These are phyloP conservation scores for Mollisia scopiformis DNA, from an alignment of 2,329 filamentous ascomycete species.

Conservation along the genomic window DNA sequence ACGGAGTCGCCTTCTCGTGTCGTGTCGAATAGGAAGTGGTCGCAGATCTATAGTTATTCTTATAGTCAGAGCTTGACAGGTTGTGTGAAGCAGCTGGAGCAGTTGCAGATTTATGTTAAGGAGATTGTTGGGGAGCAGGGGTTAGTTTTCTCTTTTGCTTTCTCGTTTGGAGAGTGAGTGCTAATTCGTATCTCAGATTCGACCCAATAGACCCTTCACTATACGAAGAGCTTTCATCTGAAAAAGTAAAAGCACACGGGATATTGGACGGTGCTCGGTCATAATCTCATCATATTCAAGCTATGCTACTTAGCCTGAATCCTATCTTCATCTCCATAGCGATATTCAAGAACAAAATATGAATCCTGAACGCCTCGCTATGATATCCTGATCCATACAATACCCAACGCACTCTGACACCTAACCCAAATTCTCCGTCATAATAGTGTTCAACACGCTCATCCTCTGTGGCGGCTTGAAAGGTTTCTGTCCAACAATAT, in stretches of 20 bases:
- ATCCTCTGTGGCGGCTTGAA: constrained; percentile 41
- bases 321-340: not conserved
- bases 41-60: constrained; percentile 59
- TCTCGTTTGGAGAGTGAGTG: too few relatives aligned
- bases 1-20: not conserved
- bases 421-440: constrained; percentile 59
- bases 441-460: constrained; percentile 66
- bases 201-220: constrained; percentile 19
- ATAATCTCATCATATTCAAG: not conserved
- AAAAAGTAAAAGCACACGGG: not conserved
- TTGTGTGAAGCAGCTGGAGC: constrained; percentile 55
- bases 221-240: constrained; percentile 15
- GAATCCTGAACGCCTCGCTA: constrained; percentile 16
- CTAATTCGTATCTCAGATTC: constrained; percentile 20
- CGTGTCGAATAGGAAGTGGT: constrained; percentile 47
- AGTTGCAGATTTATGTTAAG: constrained; percentile 59
- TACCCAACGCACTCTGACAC: not conserved
- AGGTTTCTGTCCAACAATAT: constrained; percentile 61
- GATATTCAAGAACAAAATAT: constrained; percentile 14
- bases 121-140: constrained; percentile 59
- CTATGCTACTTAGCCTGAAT: not conserved
- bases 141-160: constrained; percentile 20
- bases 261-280: not conserved
- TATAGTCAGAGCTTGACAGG: constrained; percentile 57
- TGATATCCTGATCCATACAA: constrained; percentile 3